A percentile compares a stretch with the other conserved stretches of the same genome.
Evolutionary conservation across 768 basidiomycete genomes (phyloP).

Genomic region (Cyclocybe aegerita): DNA sequence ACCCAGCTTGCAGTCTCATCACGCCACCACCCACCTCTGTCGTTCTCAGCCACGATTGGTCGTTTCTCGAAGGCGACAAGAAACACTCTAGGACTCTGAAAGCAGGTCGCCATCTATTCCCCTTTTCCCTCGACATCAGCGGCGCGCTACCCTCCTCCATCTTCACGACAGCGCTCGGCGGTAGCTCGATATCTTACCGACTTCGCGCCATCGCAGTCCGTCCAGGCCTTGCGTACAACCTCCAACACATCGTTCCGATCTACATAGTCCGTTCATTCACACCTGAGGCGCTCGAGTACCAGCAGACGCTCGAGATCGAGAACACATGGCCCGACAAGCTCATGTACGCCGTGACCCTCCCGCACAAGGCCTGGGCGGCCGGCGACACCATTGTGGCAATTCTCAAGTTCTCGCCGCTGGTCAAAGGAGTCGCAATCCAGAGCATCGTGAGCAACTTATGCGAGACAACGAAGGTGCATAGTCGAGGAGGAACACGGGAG

Average conservation of each 20-base stretch:
- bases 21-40: slow-evolving; percentile 54
- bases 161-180: slow-evolving; percentile 49
- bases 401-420: slow-evolving; percentile 84
- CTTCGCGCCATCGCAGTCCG: slow-evolving; percentile 84
- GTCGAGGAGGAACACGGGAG: slow-evolving; percentile 56
- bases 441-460: slow-evolving; percentile 67
- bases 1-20: slow-evolving; percentile 31
- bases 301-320: slow-evolving; percentile 92
- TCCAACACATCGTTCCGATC: slow-evolving; percentile 62
- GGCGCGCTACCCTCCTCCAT: slow-evolving; percentile 84
- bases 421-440: slow-evolving; percentile 78
- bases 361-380: slow-evolving; percentile 94
- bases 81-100: slow-evolving; percentile 85
- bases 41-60: slow-evolving; percentile 86
- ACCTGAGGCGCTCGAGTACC: slow-evolving; percentile 88
- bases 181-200: slow-evolving; percentile 81
- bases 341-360: slow-evolving; percentile 93
- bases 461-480: slow-evolving; percentile 68
- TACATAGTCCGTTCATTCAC: slow-evolving; percentile 72
- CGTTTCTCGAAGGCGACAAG: slow-evolving; percentile 85
- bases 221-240: slow-evolving; percentile 54
- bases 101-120: slow-evolving; percentile 92
- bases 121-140: slow-evolving; percentile 85
- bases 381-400: slow-evolving; percentile 82
- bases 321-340: slow-evolving; percentile 98